Percentiles rank a stretch among this genome's conserved stretches.
phyloP scores from a whole-genome alignment of 2,329 filamentous ascomycete species.

The Clonostachys sp. region DNA sequence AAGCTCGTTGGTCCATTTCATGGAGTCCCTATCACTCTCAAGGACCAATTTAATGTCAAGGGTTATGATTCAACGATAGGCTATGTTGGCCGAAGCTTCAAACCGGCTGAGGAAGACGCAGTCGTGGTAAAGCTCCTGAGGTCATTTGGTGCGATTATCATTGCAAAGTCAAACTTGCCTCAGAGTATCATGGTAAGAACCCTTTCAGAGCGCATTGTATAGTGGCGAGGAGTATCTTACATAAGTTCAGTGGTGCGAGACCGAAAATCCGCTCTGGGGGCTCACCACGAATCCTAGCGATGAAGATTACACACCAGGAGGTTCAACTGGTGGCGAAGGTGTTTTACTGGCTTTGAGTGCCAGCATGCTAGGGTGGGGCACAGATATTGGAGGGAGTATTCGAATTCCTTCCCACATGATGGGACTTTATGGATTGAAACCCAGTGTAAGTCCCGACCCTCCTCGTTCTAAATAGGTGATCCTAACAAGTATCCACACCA shows the following conservation, averaged over 20 bases:
- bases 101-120: slow-evolving; percentile 56
- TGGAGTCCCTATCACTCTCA: slow-evolving; percentile 81
- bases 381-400: slow-evolving; percentile 89
- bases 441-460: too few relatives aligned
- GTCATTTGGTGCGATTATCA: slow-evolving; percentile 82
- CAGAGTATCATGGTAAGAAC: slow-evolving; percentile 27
- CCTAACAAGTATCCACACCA: slow-evolving; percentile 11
- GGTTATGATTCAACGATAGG: slow-evolving; percentile 82
- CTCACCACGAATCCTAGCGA: slow-evolving; percentile 80
- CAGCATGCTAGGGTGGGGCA: slow-evolving; percentile 77
- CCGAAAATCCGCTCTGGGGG: slow-evolving; percentile 62
- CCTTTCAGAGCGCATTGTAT: slow-evolving; percentile 47
- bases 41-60: slow-evolving; percentile 73
- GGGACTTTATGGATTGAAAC: slow-evolving; percentile 62
- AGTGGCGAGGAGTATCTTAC: background rate
- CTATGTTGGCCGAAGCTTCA: slow-evolving; percentile 38
- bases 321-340: slow-evolving; percentile 84
- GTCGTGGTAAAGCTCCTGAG: slow-evolving; percentile 73
- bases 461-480: too few relatives aligned
- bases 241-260: slow-evolving; percentile 13
- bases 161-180: slow-evolving; percentile 88
- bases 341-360: slow-evolving; percentile 79
- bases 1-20: slow-evolving; percentile 80
- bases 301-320: slow-evolving; percentile 78
- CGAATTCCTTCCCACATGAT: slow-evolving; percentile 84